phyloP scores from a whole-genome alignment of 441 rosid species.

The Populus hybrid region DNA sequence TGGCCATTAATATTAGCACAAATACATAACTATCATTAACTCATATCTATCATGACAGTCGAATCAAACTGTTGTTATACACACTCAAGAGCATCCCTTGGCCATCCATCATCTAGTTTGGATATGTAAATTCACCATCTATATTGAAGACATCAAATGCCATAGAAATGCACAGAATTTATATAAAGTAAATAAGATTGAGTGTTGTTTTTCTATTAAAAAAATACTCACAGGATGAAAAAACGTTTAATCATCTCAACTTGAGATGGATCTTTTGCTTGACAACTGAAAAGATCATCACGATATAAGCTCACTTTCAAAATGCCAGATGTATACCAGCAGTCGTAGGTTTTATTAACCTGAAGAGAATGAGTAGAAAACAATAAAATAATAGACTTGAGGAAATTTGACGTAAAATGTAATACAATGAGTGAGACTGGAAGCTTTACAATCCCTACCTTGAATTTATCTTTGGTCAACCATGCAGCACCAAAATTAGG shows the following conservation, averaged over 20 bases:
- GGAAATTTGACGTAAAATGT: neutral
- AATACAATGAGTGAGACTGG: neutral
- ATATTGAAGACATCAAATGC: neutral
- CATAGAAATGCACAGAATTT: neutral
- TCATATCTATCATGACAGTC: neutral
- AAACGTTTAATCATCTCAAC: constrained; percentile 52
- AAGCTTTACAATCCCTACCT: constrained; percentile 42
- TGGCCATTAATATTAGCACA: neutral
- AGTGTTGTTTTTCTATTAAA: neutral
- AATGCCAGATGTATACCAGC: constrained; percentile 73
- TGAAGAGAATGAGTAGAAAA: constrained; percentile 24
- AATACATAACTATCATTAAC: neutral
- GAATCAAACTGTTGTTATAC: neutral
- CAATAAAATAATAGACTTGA: neutral
- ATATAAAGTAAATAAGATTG: neutral
- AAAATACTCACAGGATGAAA: constrained; percentile 52
- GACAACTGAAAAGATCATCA: constrained; percentile 69
- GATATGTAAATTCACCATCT: neutral
- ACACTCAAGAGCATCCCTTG: neutral
- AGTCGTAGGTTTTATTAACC: constrained; percentile 87
- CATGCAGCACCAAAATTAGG: constrained; percentile 75
- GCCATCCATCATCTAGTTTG: neutral
- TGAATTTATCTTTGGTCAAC: constrained; percentile 70
- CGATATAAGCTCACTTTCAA: constrained; percentile 68
- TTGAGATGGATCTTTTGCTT: constrained; percentile 53